Conservation (phyloP, 2,329 filamentous ascomycete genomes). For the Aspergillus udagawae region DNA sequence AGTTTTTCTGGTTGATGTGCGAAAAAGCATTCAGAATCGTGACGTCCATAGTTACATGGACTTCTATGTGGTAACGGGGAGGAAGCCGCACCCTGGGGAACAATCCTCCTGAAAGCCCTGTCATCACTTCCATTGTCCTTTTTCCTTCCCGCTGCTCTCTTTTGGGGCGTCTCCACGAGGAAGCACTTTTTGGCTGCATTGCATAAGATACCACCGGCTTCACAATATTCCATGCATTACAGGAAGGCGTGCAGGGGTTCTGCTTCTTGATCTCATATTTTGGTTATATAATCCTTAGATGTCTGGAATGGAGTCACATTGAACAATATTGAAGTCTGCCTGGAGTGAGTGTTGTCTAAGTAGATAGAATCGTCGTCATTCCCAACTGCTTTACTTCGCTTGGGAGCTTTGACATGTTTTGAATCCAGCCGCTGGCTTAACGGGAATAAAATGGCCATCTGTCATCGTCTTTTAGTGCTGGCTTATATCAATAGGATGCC, state of each 20-base stretch:
- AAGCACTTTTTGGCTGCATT: conserved; percentile 15
- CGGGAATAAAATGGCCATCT: neutral
- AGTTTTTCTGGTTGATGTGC: conserved; percentile 43
- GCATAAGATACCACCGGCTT: conserved; percentile 28
- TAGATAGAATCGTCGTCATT: neutral
- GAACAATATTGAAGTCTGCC: neutral
- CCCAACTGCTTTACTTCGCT: neutral
- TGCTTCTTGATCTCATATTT: conserved; percentile 2
- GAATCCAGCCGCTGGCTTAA: neutral
- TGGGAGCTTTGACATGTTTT: neutral
- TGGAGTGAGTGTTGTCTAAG: neutral
- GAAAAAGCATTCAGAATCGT: conserved; percentile 38
- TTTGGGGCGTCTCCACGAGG: neutral
- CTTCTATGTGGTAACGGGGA: conserved; percentile 36
- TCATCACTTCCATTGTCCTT: neutral
- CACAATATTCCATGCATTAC: conserved; percentile 18
- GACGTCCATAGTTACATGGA: conserved; percentile 41
- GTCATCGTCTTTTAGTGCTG: neutral
- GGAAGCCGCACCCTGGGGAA: conserved; percentile 28
- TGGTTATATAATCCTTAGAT: neutral
- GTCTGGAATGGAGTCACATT: neutral
- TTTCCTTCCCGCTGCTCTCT: neutral
- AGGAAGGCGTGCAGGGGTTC: conserved; percentile 17
- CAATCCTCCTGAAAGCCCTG: neutral
- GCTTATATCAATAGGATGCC: neutral